Evolutionary conservation across 2,329 filamentous ascomycete genomes (phyloP).

Genomic region (Penicillium sp.): DNA sequence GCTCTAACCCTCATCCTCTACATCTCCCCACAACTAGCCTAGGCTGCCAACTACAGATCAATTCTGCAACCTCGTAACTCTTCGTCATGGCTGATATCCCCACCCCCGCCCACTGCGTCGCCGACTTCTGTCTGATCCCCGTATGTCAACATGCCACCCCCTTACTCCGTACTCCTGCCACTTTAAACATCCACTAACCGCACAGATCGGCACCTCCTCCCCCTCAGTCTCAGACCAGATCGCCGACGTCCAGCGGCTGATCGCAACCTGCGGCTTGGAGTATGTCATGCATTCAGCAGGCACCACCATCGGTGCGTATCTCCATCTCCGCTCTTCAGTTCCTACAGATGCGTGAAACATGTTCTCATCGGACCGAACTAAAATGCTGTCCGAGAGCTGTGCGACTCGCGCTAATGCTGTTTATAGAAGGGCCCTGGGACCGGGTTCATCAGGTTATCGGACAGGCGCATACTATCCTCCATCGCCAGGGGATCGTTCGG

Average conservation of each 20-base stretch:
- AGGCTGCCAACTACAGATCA: too few relatives aligned
- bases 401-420: neutral
- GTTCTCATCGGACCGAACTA: neutral
- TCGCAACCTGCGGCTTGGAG: slow-evolving; percentile 76
- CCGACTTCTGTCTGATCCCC: slow-evolving; percentile 90
- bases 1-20: neutral
- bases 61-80: neutral
- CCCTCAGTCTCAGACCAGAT: slow-evolving; percentile 80
- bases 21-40: too few relatives aligned
- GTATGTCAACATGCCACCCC: slow-evolving; percentile 47
- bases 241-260: slow-evolving; percentile 81
- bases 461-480: slow-evolving; percentile 79
- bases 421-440: slow-evolving; percentile 84
- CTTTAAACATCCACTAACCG: slow-evolving; percentile 1
- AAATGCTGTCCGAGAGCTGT: neutral
- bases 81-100: slow-evolving; percentile 32
- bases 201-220: slow-evolving; percentile 74
- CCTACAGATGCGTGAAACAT: slow-evolving; percentile 1
- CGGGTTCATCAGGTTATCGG: slow-evolving; percentile 81
- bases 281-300: slow-evolving; percentile 93
- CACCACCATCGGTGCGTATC: slow-evolving; percentile 77
- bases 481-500: slow-evolving; percentile 73
- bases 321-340: neutral
- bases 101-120: slow-evolving; percentile 76
- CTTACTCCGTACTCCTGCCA: neutral